Base-by-base conservation (phyloP, 192 early-diverging fungal genomes). In the Dissophora ornata region DNA sequence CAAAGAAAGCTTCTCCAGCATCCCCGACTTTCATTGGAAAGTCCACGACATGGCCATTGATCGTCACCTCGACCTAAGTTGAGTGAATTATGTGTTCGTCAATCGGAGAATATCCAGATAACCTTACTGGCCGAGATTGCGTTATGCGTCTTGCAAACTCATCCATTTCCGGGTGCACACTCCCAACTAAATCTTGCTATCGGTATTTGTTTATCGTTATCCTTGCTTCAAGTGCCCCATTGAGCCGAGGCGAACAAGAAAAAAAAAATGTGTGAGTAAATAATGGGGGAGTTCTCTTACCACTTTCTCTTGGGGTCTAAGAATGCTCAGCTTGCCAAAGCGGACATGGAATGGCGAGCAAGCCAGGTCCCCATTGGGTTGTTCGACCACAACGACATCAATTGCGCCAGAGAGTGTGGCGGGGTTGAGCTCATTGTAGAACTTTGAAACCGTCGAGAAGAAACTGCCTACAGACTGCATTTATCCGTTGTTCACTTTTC, bases 301-400 rank as follows among this genome's bases (percentile, higher is more conserved):
- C 56, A 91, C 89, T 85, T 99, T 98, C 67, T 99, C 96, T 36
- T 91, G 91, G 15, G 96, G 95, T 38, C 91, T 80, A 15, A 98
- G 87, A 26, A 98, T 87, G 58, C 94, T 92, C 21, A 99, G 82
- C 79, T 99, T 99, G 9, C 96, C 97, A 79, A 98, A 99, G 36
- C 97, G 90, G 26, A 99, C 96, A 83, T 99, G 97, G 73, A 97
- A 99, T 2, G 97, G 97, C 28, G 95, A 96, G 77, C 94, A 96
- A n/a, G 87, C 81, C 32, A 98, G 73, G 33, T 92, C 87, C 8
- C 94, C 95, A 79, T 96, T 87, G 28, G 82, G 48, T 57, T 89
- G 89, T 57, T 97, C 86, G 25, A 97, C 95, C 10, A 97, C 96
- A 9, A 99, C 86, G 33, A 99, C 91, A 82, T 99, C 97, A 80